Evolutionary conservation across 305 asterid species (phyloP).

Genomic region (Plantago rigida): DNA sequence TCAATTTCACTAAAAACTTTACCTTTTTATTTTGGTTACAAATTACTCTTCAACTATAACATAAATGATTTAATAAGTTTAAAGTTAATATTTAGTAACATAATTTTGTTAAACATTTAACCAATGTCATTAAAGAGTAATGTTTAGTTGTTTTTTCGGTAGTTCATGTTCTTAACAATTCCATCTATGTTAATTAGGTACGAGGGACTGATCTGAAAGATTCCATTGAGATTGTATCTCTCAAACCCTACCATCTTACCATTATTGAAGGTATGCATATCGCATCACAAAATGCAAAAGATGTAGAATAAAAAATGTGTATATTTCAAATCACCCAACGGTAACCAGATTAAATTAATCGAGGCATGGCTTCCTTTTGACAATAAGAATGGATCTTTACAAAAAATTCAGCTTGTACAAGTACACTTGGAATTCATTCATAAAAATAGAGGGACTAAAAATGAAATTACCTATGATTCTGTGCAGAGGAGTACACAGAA

Average conservation of each 20-base stretch:
- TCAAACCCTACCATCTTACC: constrained; percentile 59
- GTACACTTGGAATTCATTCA: neutral
- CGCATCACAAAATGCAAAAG: neutral
- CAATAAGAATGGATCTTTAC: too few relatives aligned
- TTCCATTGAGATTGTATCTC: constrained; percentile 43
- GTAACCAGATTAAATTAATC: too few relatives aligned
- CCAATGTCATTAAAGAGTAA: too few relatives aligned
- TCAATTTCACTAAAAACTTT: too few relatives aligned
- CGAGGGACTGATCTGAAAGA: constrained; percentile 62
- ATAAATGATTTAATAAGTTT: too few relatives aligned
- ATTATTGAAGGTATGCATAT: constrained; percentile 57
- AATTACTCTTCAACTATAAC: too few relatives aligned
- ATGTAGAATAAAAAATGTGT: too few relatives aligned
- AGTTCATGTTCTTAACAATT: neutral
- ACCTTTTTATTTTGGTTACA: too few relatives aligned
- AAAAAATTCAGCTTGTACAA: neutral
- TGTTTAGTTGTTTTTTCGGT: neutral
- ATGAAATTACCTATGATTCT: neutral
- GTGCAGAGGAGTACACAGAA: constrained; percentile 71
- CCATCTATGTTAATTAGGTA: constrained; percentile 30
- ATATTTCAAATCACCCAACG: too few relatives aligned
- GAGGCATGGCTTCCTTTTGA: too few relatives aligned
- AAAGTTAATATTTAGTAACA: too few relatives aligned
- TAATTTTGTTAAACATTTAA: too few relatives aligned
- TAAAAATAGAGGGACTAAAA: constrained; percentile 1